Evolutionary conservation across 345 rosid species (phyloP).

Genomic region (Brassica rapa): DNA sequence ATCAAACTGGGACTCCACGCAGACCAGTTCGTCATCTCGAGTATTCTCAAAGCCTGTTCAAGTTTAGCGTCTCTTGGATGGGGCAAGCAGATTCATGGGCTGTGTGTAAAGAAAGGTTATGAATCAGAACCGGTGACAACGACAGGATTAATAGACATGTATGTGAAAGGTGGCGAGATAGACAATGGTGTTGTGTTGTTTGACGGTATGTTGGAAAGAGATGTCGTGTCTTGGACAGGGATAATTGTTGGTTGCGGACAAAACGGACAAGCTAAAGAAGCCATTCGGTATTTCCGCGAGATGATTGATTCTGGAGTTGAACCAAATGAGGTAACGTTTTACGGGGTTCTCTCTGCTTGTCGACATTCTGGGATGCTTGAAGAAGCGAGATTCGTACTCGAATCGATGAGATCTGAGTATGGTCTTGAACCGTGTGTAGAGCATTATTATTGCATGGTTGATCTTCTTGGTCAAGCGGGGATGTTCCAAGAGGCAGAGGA

Average conservation of each 20-base stretch:
- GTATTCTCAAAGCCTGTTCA: slow-evolving; percentile 61
- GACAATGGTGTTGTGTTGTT: slow-evolving; percentile 55
- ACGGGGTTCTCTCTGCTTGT: slow-evolving; percentile 71
- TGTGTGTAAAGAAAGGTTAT: slow-evolving; percentile 58
- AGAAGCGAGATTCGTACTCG: slow-evolving; percentile 54
- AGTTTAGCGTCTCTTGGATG: slow-evolving; percentile 54
- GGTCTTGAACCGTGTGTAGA: slow-evolving; percentile 59
- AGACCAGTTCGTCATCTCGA: slow-evolving; percentile 58
- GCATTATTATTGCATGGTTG: slow-evolving; percentile 72
- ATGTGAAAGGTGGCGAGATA: slow-evolving; percentile 71
- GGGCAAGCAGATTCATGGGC: slow-evolving; percentile 65
- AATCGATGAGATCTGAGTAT: slow-evolving; percentile 51
- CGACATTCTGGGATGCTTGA: slow-evolving; percentile 67
- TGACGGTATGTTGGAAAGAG: slow-evolving; percentile 45
- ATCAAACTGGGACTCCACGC: slow-evolving; percentile 41
- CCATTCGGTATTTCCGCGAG: slow-evolving; percentile 50
- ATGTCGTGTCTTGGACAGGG: slow-evolving; percentile 70
- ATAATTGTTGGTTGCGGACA: slow-evolving; percentile 73
- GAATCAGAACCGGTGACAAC: slow-evolving; percentile 51
- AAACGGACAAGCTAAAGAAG: slow-evolving; percentile 65
- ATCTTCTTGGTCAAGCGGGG: slow-evolving; percentile 76
- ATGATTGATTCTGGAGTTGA: slow-evolving; percentile 53
- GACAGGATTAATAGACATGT: slow-evolving; percentile 61
- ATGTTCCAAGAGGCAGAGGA: slow-evolving; percentile 50
- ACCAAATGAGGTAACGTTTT: slow-evolving; percentile 73